Evolutionary conservation across 208 protist species (phyloP).

Genomic region (Leishmania tropica): DNA sequence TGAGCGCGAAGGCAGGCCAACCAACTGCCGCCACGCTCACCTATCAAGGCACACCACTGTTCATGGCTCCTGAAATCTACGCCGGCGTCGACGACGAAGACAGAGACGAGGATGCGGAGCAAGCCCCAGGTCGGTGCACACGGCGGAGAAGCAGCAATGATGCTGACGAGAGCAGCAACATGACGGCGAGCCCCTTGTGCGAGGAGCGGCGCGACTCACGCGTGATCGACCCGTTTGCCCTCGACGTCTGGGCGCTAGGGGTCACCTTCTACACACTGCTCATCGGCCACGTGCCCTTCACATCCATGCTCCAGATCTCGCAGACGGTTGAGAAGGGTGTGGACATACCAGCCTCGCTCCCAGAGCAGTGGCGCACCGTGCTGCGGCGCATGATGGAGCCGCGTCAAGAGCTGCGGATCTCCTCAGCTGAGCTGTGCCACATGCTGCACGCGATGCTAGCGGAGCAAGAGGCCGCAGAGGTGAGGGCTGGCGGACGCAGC

Average conservation of each 20-base stretch:
- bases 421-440: conserved; percentile 15
- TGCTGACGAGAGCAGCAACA: background rate
- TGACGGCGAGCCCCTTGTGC: background rate
- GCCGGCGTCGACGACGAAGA: conserved; percentile 16
- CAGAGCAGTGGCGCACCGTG: conserved; percentile 22
- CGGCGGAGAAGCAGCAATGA: background rate
- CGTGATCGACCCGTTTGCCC: conserved; percentile 61
- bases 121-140: background rate
- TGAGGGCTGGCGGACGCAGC: background rate
- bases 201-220: conserved; percentile 2
- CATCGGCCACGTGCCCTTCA: conserved; percentile 93
- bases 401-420: conserved; percentile 1
- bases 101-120: background rate
- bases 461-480: conserved; percentile 5
- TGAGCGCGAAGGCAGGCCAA: conserved; percentile 46
- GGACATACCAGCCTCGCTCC: conserved; percentile 5
- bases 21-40: conserved; percentile 51
- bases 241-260: conserved; percentile 91
- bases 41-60: conserved; percentile 76
- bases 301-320: conserved; percentile 30
- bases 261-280: conserved; percentile 92
- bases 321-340: conserved; percentile 17
- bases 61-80: conserved; percentile 82
- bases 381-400: conserved; percentile 25
- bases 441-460: conserved; percentile 26